Percentiles rank a stretch among this genome's conserved stretches.
Evolutionary conservation across 1,284 basidiomycete species (phyloP).

Genomic region (Ustilago lituana): DNA sequence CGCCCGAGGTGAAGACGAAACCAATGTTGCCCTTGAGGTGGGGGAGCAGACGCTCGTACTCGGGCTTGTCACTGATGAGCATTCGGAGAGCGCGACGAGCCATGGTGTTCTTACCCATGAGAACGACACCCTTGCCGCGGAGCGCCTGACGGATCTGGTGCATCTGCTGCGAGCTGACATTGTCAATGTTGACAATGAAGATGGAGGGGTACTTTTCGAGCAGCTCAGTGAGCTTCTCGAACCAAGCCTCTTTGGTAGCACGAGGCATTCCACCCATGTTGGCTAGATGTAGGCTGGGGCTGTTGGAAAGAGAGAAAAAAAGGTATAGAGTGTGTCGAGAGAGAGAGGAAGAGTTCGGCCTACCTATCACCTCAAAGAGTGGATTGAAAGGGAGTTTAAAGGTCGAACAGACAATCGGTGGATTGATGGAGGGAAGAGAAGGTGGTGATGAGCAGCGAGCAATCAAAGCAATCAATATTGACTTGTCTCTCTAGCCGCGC

Average conservation of each 20-base stretch:
- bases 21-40: conserved; percentile 97
- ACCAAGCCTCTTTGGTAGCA: conserved; percentile 91
- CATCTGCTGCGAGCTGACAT: conserved; percentile 98
- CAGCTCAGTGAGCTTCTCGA: conserved; percentile 91
- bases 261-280: conserved; percentile 86
- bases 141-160: conserved; percentile 96
- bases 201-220: conserved; percentile 91
- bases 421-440: conserved; percentile 21
- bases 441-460: neutral
- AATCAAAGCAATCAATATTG: too few relatives aligned
- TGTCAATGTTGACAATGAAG: conserved; percentile 99
- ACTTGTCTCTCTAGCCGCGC: too few relatives aligned
- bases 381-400: conserved; percentile 64
- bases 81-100: conserved; percentile 95
- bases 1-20: conserved; percentile 94
- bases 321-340: conserved; percentile 5
- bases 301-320: conserved; percentile 4
- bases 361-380: conserved; percentile 60
- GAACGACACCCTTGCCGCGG: conserved; percentile 92
- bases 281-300: conserved; percentile 10
- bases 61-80: conserved; percentile 87
- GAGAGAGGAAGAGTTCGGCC: conserved; percentile 42
- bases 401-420: conserved; percentile 25
- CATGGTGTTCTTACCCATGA: conserved; percentile 99
- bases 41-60: conserved; percentile 95